Evolutionary conservation across 371 early-diverging fungal genomes (phyloP).

Genomic region (Blakeslea trispora): DNA sequence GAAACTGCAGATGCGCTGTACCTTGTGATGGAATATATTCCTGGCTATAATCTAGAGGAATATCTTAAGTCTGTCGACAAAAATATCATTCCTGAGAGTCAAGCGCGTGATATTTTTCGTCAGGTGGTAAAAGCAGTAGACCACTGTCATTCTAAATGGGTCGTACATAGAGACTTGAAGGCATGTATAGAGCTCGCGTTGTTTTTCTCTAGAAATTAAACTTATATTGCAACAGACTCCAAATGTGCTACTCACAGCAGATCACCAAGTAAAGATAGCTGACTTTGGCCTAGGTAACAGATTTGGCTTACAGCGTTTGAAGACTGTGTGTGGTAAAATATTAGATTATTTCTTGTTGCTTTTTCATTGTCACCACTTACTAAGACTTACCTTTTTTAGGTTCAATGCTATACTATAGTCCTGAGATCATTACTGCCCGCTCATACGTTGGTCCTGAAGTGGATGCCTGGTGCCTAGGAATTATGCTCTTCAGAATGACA

Average conservation of each 20-base stretch:
- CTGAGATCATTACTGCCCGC: slow-evolving; percentile 68
- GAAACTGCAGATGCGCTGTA: slow-evolving; percentile 84
- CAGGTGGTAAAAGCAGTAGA: slow-evolving; percentile 71
- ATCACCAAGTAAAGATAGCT: slow-evolving; percentile 64
- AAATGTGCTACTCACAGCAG: slow-evolving; percentile 53
- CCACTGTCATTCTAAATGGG: slow-evolving; percentile 72
- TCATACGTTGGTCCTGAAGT: slow-evolving; percentile 68
- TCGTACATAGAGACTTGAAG: slow-evolving; percentile 84
- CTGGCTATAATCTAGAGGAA: slow-evolving; percentile 59
- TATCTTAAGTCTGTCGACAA: slow-evolving; percentile 53
- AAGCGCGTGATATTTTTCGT: slow-evolving; percentile 69
- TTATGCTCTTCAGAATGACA: slow-evolving; percentile 87
- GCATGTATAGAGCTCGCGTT: slow-evolving; percentile 34
- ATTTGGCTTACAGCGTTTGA: slow-evolving; percentile 66
- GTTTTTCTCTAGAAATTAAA: background rate
- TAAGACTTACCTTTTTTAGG: slow-evolving; percentile 34
- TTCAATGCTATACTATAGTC: slow-evolving; percentile 54
- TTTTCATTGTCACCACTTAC: background rate
- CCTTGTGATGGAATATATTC: slow-evolving; percentile 68
- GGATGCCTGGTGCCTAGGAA: slow-evolving; percentile 83
- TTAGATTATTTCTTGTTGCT: background rate
- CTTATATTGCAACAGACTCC: slow-evolving; percentile 38
- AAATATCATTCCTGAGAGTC: slow-evolving; percentile 52
- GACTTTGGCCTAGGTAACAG: slow-evolving; percentile 85
- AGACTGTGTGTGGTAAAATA: slow-evolving; percentile 74